A percentile compares a stretch with the other conserved stretches of the same genome.
Conservation (phyloP, 169 alveolate genomes). For the Besnoitia besnoiti region DNA sequence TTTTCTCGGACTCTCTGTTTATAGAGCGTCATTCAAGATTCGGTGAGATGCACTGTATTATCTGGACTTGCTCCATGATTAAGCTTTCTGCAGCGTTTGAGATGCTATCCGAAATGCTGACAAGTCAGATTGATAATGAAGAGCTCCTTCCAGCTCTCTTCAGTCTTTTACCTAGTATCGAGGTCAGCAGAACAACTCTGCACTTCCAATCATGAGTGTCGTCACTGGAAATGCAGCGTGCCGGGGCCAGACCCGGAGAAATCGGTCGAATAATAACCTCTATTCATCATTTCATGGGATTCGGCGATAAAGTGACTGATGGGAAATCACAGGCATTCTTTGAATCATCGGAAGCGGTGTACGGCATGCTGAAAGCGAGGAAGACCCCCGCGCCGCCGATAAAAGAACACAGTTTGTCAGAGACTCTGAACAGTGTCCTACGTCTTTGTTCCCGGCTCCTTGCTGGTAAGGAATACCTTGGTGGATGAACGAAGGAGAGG, state of each 20-base stretch:
- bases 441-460: background rate
- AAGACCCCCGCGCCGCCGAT: background rate
- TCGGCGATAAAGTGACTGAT: background rate
- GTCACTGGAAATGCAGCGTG: background rate
- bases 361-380: background rate
- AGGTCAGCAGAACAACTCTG: background rate
- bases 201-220: background rate
- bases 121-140: background rate
- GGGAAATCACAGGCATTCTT: background rate
- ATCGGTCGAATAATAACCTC: background rate
- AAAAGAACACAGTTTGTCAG: background rate
- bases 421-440: background rate
- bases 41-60: constrained; percentile 17
- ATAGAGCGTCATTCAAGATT: constrained; percentile 47
- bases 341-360: background rate
- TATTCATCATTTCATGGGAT: background rate
- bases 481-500: background rate
- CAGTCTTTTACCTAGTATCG: background rate
- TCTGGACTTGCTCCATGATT: background rate
- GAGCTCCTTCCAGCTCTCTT: background rate
- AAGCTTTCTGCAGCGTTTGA: background rate
- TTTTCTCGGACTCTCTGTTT: constrained; percentile 32
- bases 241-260: background rate
- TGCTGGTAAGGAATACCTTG: background rate
- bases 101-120: background rate